Base-by-base conservation (phyloP, 257 asterid genomes). In the Solanum bulbocastanum region DNA sequence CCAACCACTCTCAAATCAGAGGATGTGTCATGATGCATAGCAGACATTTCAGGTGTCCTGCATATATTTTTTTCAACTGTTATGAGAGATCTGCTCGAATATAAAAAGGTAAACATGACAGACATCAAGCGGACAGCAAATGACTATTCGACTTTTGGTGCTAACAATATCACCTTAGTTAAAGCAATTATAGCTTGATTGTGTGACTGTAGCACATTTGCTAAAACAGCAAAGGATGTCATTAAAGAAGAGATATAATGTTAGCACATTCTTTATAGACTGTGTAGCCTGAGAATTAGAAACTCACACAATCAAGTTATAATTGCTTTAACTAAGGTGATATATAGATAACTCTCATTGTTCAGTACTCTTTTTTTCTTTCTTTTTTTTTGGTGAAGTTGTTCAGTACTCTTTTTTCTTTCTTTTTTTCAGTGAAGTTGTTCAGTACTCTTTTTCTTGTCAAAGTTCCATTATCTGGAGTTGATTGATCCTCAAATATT, bases 21-120 rank as follows among this genome's bases (percentile, higher is more conserved):
- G 42, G 97, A 89, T 4, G 91, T 89, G 86, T 95, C 98, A 52
- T 93, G 95, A 90, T 95, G 98, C 95, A 95, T 95, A 25, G 97
- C 97, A 3, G 97, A 95, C 95, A 94, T 91, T 25, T 91, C 95
- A 5, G 98, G 98, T 30, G 98, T 95, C 90, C 97, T 95, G 94
- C 88, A 58, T 73, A 74, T 56, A 56, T 16, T 18, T 81, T 46
- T 49, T 32, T 20, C 10, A 15, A 82, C 71, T 82, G 44, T 82
- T 52, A 82, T 18, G 71, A 82, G 86, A 82, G 71, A 49, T 49
- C 39, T 20, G 30, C 22, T 82, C 13, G 71, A 82, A 49, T 82
- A 32, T 49, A 27, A 44, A 79, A 49, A 49, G 8, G 46, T 8
- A 82, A 82, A 32, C 84, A 40, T 40, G 84, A 40, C 60, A 10